Evolutionary conservation across 1,284 basidiomycete genomes (phyloP).

Genomic region (Moniliophthora roreri): DNA sequence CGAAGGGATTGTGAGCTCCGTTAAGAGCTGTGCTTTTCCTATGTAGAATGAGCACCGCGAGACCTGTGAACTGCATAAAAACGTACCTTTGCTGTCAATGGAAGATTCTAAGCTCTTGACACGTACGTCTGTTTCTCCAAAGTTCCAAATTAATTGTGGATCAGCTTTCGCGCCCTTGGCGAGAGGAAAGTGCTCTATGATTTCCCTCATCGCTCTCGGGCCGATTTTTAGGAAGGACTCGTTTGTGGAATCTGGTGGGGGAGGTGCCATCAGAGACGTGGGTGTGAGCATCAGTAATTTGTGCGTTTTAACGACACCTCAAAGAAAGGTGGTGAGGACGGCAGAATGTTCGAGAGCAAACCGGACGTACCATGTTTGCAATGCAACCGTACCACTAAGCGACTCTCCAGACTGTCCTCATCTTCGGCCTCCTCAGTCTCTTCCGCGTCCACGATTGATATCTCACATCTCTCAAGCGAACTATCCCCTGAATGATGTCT

Average conservation of each 20-base stretch:
- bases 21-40: conserved; percentile 66
- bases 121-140: conserved; percentile 61
- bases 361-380: conserved; percentile 71
- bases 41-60: background rate
- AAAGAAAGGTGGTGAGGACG: conserved; percentile 8
- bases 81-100: conserved; percentile 59
- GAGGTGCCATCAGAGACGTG: conserved; percentile 60
- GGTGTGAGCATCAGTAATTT: conserved; percentile 60
- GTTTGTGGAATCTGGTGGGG: conserved; percentile 47
- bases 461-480: conserved; percentile 70
- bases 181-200: conserved; percentile 78
- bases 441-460: conserved; percentile 61
- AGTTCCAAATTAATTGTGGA: conserved; percentile 76
- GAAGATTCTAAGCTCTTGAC: conserved; percentile 69
- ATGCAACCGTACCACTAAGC: conserved; percentile 66
- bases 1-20: conserved; percentile 68
- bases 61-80: background rate
- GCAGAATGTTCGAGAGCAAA: background rate
- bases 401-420: conserved; percentile 65
- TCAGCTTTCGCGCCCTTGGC: conserved; percentile 62
- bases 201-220: conserved; percentile 66
- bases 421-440: conserved; percentile 30
- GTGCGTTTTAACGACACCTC: conserved; percentile 81
- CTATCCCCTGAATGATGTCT: conserved; percentile 75
- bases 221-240: conserved; percentile 71